A percentile compares a stretch with the other conserved stretches of the same genome.
Evolutionary conservation across 192 early-diverging fungal species (phyloP).

Genomic region (Helicostylum pulchrum): DNA sequence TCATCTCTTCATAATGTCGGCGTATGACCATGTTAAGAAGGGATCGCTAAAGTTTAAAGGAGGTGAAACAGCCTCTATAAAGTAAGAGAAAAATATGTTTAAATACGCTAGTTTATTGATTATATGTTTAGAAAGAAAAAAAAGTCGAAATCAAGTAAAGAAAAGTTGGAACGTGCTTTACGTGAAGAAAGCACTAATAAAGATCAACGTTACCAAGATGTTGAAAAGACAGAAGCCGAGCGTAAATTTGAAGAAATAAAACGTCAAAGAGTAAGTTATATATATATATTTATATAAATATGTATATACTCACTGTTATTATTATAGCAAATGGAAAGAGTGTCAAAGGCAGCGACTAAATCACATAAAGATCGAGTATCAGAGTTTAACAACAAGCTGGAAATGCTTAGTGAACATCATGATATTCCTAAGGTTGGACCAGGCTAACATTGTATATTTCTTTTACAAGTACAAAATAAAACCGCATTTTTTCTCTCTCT

Average conservation of each 20-base stretch:
- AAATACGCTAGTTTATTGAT: not conserved
- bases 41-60: constrained; percentile 69
- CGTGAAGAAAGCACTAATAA: constrained; percentile 26
- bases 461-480: too few relatives aligned
- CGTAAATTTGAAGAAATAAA: constrained; percentile 67
- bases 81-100: constrained; percentile 34
- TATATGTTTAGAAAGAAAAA: constrained; percentile 45
- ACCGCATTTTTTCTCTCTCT: too few relatives aligned
- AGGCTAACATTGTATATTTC: constrained; percentile 50
- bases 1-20: constrained; percentile 23
- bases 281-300: not conserved
- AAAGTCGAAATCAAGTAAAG: constrained; percentile 39
- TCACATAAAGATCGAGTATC: constrained; percentile 77
- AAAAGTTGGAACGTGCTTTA: constrained; percentile 38
- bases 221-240: constrained; percentile 68
- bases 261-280: constrained; percentile 54
- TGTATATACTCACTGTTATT: not conserved
- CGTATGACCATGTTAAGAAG: constrained; percentile 46
- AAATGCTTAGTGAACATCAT: constrained; percentile 73
- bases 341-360: constrained; percentile 58
- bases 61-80: constrained; percentile 43
- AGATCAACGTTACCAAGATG: constrained; percentile 28
- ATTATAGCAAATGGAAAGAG: constrained; percentile 63
- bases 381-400: constrained; percentile 73
- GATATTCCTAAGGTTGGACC: constrained; percentile 82